Conservation (phyloP, 2,329 filamentous ascomycete species). For the Colletotrichum sp. region DNA sequence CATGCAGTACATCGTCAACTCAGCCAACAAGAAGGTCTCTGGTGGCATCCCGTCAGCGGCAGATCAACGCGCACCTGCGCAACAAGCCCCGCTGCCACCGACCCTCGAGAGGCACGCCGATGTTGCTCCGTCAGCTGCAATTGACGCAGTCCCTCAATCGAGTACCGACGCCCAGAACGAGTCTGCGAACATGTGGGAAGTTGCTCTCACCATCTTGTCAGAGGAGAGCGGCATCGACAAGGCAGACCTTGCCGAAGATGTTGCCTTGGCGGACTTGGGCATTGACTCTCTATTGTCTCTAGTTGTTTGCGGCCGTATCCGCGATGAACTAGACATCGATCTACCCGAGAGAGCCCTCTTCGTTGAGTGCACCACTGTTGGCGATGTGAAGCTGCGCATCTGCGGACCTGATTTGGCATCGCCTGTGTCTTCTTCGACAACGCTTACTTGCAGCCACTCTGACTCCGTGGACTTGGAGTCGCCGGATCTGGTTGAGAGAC, state of each 20-base stretch:
- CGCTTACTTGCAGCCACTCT: not conserved
- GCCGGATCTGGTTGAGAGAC: not conserved
- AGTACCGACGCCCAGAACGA: not conserved
- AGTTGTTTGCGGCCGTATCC: slow-evolving; percentile 60
- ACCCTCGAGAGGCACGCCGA: not conserved
- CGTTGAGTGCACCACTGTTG: slow-evolving; percentile 58
- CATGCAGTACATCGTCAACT: slow-evolving; percentile 65
- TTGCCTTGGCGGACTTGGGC: slow-evolving; percentile 49
- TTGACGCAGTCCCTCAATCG: not conserved
- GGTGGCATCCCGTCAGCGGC: slow-evolving; percentile 45
- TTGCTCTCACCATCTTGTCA: not conserved
- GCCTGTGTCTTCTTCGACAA: not conserved
- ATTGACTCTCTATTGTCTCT: slow-evolving; percentile 67
- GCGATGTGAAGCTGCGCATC: slow-evolving; percentile 49
- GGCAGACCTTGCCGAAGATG: not conserved
- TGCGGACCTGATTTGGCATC: not conserved
- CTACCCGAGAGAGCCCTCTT: slow-evolving; percentile 54
- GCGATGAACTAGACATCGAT: slow-evolving; percentile 62
- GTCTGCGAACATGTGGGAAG: not conserved
- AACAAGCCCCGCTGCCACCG: not conserved
- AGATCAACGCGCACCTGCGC: slow-evolving; percentile 35
- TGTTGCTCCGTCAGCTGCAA: not conserved
- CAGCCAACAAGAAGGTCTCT: slow-evolving; percentile 42
- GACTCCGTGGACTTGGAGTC: not conserved
- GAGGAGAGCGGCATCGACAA: not conserved